Conservation (phyloP, 208 protist species). For the Trypanosoma vivax region DNA sequence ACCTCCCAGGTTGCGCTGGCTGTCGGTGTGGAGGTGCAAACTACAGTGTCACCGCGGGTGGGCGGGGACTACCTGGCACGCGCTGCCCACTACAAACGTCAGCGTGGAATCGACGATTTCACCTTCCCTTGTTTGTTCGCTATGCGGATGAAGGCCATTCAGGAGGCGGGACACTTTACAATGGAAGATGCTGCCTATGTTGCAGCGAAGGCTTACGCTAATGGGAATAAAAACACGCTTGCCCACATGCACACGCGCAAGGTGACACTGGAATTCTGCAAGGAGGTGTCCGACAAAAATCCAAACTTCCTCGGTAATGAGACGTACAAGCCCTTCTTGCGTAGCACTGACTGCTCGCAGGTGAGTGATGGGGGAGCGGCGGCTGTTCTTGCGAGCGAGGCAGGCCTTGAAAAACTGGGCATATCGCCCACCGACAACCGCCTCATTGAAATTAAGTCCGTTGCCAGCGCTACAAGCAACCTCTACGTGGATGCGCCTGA, state of each 20-base stretch:
- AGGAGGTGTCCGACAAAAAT: slow-evolving; percentile 48
- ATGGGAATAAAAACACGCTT: slow-evolving; percentile 84
- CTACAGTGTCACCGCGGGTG: slow-evolving; percentile 65
- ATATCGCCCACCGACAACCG: slow-evolving; percentile 45
- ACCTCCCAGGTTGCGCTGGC: slow-evolving; percentile 61
- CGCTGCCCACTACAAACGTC: slow-evolving; percentile 76
- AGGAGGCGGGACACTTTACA: slow-evolving; percentile 64
- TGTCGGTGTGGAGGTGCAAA: slow-evolving; percentile 88
- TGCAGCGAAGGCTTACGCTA: slow-evolving; percentile 84
- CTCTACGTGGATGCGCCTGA: slow-evolving; percentile 72
- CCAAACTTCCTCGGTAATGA: slow-evolving; percentile 79
- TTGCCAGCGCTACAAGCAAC: slow-evolving; percentile 55
- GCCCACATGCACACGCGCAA: slow-evolving; percentile 85
- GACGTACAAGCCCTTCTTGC: slow-evolving; percentile 76
- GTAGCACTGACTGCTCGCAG: slow-evolving; percentile 84
- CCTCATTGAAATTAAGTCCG: slow-evolving; percentile 69
- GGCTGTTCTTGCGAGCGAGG: slow-evolving; percentile 73
- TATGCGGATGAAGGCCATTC: slow-evolving; percentile 76
- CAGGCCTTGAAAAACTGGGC: slow-evolving; percentile 74
- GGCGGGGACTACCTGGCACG: slow-evolving; percentile 89
- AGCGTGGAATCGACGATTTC: slow-evolving; percentile 88
- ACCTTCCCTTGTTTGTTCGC: slow-evolving; percentile 90
- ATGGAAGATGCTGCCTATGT: slow-evolving; percentile 84
- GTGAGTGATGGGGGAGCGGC: slow-evolving; percentile 87
- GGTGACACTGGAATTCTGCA: slow-evolving; percentile 63